Conservation (phyloP, 192 early-diverging fungal genomes). For the Linnemannia zychae region DNA sequence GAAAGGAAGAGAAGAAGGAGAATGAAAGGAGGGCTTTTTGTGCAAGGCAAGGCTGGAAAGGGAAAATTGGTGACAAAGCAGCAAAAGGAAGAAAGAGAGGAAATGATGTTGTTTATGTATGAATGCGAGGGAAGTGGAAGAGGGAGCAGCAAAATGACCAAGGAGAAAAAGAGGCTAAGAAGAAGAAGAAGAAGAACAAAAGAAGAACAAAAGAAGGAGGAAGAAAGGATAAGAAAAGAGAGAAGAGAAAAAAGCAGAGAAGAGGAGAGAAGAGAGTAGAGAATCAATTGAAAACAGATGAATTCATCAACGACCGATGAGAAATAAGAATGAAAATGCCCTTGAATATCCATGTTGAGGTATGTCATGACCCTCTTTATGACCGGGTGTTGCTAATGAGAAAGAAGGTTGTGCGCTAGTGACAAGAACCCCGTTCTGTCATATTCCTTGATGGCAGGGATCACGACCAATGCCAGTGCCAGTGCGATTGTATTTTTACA, state of each 20-base stretch:
- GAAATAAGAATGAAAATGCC: not conserved
- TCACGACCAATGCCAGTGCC: not conserved
- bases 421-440: not conserved
- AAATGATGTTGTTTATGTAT: not conserved
- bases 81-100: not conserved
- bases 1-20: not conserved
- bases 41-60: not conserved
- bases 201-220: not conserved
- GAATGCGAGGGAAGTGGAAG: not conserved
- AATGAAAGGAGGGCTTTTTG: not conserved
- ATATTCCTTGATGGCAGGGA: not conserved
- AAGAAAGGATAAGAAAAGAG: not conserved
- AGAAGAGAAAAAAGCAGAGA: not conserved
- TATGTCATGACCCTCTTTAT: not conserved
- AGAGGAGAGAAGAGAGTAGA: not conserved
- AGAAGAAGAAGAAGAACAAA: not conserved
- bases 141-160: not conserved
- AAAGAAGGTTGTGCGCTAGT: slow-evolving; percentile 2
- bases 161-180: not conserved
- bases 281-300: not conserved
- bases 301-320: not conserved
- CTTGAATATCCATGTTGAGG: not conserved
- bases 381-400: not conserved
- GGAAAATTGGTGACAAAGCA: slow-evolving; percentile 11
- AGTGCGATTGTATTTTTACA: not conserved